These are phyloP conservation scores for Amaranthus tricolor DNA, from an alignment of 179 eudicot genomes.

Conservation along the genomic window DNA sequence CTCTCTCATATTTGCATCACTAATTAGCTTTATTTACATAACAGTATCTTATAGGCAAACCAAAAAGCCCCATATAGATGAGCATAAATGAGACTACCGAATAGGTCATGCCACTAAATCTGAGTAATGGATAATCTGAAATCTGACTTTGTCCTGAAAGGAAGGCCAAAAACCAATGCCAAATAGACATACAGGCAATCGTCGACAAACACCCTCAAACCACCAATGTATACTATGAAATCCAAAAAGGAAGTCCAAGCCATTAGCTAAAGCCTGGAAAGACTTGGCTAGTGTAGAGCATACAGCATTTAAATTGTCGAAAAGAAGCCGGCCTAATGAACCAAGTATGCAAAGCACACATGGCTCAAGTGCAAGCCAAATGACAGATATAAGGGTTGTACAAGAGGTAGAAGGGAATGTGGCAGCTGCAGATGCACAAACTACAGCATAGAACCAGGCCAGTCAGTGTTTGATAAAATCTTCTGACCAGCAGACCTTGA, in stretches of 20 bases:
- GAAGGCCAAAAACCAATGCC: conserved; percentile 2
- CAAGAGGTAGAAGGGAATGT: no score
- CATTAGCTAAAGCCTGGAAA: background rate
- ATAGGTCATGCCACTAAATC: conserved; percentile 9
- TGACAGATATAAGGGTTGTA: no score
- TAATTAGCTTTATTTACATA: conserved; percentile 23
- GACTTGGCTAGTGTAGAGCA: conserved; percentile 10
- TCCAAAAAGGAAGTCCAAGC: conserved; percentile 1
- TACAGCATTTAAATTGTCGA: background rate
- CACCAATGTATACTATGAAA: background rate
- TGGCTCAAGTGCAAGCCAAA: no score
- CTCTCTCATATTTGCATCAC: conserved; percentile 4
- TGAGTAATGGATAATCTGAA: background rate
- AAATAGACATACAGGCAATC: conserved; percentile 10
- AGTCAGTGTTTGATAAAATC: no score
- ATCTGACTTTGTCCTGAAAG: background rate
- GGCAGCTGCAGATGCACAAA: no score
- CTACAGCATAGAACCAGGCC: no score
- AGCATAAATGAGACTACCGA: conserved; percentile 12
- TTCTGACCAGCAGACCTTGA: no score
- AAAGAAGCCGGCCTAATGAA: conserved; percentile 6
- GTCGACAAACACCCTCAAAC: conserved; percentile 4
- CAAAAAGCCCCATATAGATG: conserved; percentile 3
- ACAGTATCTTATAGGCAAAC: conserved; percentile 14
- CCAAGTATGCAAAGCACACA: no score